phyloP scores from a whole-genome alignment of 345 rosid genomes.

The Gossypium stocksii region DNA sequence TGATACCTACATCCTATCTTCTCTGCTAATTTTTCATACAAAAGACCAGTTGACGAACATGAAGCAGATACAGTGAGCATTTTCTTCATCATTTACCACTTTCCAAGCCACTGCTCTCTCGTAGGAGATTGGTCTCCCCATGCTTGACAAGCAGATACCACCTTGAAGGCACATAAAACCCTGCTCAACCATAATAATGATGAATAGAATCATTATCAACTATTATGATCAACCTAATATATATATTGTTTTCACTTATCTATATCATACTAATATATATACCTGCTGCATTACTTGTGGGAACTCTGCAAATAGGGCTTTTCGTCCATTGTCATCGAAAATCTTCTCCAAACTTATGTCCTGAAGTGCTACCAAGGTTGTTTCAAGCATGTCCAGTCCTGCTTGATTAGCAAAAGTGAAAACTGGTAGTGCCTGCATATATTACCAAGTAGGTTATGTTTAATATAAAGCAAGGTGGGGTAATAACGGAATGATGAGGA shows the following conservation, averaged over 20 bases:
- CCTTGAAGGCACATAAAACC: conserved; percentile 83
- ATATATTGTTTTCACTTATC: neutral
- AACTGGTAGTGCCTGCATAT: conserved; percentile 56
- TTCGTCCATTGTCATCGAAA: conserved; percentile 63
- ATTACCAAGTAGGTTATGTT: neutral
- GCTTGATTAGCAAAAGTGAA: conserved; percentile 94
- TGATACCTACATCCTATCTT: conserved; percentile 9
- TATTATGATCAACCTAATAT: neutral
- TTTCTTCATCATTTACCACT: conserved; percentile 83
- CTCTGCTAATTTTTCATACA: conserved; percentile 34
- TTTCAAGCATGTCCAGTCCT: conserved; percentile 97
- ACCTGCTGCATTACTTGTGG: conserved; percentile 90
- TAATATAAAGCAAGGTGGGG: neutral
- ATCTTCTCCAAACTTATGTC: conserved; percentile 76
- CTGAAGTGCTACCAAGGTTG: conserved; percentile 77
- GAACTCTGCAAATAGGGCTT: conserved; percentile 65
- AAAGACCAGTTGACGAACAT: conserved; percentile 98
- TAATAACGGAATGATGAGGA: neutral
- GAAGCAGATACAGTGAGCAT: conserved; percentile 84
- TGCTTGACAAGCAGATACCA: conserved; percentile 94
- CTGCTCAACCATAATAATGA: conserved; percentile 26
- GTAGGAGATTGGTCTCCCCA: conserved; percentile 89
- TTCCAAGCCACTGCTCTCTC: conserved; percentile 95
- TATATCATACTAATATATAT: neutral
- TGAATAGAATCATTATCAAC: neutral